Evolutionary conservation across 805 yeast species (phyloP).

Genomic region (Candida adriatica): DNA sequence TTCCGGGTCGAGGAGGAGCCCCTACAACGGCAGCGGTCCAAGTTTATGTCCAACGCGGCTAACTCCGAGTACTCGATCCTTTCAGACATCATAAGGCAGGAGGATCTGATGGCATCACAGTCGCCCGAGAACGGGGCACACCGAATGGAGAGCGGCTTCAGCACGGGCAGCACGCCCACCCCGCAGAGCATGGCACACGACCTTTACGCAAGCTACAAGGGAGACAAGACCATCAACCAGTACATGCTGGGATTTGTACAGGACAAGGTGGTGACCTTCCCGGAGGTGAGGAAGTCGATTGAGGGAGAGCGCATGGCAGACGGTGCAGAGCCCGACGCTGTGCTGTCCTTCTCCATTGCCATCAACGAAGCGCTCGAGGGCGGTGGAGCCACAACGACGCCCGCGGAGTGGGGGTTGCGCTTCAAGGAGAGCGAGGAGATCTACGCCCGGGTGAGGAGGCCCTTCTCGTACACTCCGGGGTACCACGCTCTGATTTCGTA

Average conservation of each 20-base stretch:
- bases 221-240: constrained; percentile 58
- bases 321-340: neutral
- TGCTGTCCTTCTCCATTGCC: constrained; percentile 23
- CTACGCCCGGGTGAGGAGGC: constrained; percentile 64
- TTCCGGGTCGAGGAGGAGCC: neutral
- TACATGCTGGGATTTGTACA: constrained; percentile 50
- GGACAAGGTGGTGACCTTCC: constrained; percentile 40
- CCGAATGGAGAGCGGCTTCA: constrained; percentile 3
- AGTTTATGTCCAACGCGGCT: constrained; percentile 64
- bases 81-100: constrained; percentile 51
- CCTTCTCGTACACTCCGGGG: constrained; percentile 88
- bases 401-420: constrained; percentile 31
- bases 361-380: constrained; percentile 15
- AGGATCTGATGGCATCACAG: constrained; percentile 9
- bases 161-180: constrained; percentile 2
- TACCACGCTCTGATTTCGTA: constrained; percentile 77
- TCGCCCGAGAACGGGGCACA: constrained; percentile 2
- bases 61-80: constrained; percentile 65
- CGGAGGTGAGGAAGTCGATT: constrained; percentile 42
- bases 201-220: constrained; percentile 27
- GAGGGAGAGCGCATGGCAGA: constrained; percentile 15
- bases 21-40: neutral
- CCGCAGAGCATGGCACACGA: constrained; percentile 12
- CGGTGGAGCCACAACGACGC: constrained; percentile 6
- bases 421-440: constrained; percentile 70